phyloP scores from a whole-genome alignment of 1,284 basidiomycete genomes.

The Vanrija pseudolonga region DNA sequence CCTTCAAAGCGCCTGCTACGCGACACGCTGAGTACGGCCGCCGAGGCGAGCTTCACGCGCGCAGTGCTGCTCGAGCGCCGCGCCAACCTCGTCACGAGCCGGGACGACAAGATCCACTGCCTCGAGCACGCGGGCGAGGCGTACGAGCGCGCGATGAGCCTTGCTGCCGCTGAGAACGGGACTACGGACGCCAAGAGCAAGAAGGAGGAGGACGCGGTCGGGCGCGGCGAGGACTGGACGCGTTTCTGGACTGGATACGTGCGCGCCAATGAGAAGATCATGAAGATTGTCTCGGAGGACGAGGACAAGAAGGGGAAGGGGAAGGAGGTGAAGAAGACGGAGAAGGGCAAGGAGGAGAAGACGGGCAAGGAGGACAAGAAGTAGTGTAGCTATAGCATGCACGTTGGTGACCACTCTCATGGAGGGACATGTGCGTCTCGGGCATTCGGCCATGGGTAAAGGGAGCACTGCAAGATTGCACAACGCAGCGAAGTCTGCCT shows the following conservation, averaged over 20 bases:
- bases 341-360: no score
- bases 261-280: constrained; percentile 36
- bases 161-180: constrained; percentile 50
- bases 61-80: constrained; percentile 44
- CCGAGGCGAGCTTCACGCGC: constrained; percentile 49
- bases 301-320: background rate
- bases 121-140: constrained; percentile 54
- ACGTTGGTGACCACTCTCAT: no score
- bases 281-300: background rate
- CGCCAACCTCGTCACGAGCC: constrained; percentile 58
- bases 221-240: constrained; percentile 36
- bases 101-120: constrained; percentile 55
- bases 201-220: constrained; percentile 28
- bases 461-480: no score
- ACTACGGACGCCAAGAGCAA: constrained; percentile 57
- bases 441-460: no score
- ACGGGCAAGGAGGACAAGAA: background rate
- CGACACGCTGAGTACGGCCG: constrained; percentile 52
- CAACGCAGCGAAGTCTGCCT: no score
- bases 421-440: background rate
- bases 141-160: constrained; percentile 58
- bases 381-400: background rate
- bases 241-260: constrained; percentile 42
- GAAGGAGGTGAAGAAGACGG: no score
- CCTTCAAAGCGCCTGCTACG: constrained; percentile 28